Percentiles rank a stretch among this genome's conserved stretches.
phyloP scores from a whole-genome alignment of 1,284 basidiomycete species.

The Phylloboletellus chloephorus region DNA sequence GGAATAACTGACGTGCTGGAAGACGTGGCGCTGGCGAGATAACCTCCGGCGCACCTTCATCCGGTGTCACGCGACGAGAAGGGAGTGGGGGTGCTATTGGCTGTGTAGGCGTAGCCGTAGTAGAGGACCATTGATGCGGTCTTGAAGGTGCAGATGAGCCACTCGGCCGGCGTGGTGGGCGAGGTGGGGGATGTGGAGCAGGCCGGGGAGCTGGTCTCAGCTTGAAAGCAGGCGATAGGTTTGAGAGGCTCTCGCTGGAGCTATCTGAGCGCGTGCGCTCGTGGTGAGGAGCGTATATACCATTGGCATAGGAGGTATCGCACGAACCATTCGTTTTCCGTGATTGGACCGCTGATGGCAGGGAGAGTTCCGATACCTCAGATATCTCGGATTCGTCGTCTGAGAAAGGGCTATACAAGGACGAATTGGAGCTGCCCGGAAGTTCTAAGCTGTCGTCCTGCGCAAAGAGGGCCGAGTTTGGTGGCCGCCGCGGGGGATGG shows the following conservation, averaged over 20 bases:
- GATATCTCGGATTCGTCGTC: constrained; percentile 29
- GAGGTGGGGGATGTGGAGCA: constrained; percentile 14
- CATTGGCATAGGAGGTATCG: not conserved
- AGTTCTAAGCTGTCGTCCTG: constrained; percentile 22
- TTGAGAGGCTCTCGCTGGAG: constrained; percentile 21
- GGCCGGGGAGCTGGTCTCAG: constrained; percentile 24
- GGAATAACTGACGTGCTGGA: constrained; percentile 18
- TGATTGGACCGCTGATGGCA: constrained; percentile 6
- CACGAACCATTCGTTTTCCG: constrained; percentile 8
- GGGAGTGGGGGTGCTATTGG: constrained; percentile 25
- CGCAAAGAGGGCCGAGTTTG: constrained; percentile 19
- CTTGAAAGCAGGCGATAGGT: constrained; percentile 12
- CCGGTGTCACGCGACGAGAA: constrained; percentile 16
- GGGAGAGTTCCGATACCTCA: constrained; percentile 18
- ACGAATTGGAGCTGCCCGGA: constrained; percentile 20
- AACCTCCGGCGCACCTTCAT: constrained; percentile 10
- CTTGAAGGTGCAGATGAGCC: not conserved
- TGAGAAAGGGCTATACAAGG: constrained; percentile 28
- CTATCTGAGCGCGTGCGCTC: constrained; percentile 15
- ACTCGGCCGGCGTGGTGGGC: constrained; percentile 18
- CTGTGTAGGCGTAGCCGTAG: constrained; percentile 9
- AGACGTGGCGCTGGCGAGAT: constrained; percentile 22
- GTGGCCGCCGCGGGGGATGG: constrained; percentile 11
- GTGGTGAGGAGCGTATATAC: not conserved
- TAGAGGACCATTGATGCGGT: constrained; percentile 1